Conservation (phyloP, 345 rosid species). For the Eucalyptus grandis region DNA sequence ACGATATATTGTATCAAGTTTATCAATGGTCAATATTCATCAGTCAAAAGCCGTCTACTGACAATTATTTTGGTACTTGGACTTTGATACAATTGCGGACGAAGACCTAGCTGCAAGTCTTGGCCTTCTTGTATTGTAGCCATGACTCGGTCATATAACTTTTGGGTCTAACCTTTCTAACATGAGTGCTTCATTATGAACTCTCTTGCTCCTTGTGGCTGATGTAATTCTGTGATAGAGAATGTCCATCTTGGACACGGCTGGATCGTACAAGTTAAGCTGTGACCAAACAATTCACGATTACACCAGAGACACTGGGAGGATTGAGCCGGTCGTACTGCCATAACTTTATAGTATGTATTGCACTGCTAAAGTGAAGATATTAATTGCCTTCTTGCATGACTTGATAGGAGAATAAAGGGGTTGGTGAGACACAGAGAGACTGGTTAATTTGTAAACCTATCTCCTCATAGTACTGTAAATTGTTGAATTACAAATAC, state of each 20-base stretch:
- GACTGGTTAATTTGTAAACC: background rate
- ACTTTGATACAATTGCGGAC: background rate
- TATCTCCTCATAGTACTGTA: background rate
- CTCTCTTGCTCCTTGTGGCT: too few relatives aligned
- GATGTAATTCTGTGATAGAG: too few relatives aligned
- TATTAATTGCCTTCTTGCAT: background rate
- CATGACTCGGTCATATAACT: background rate
- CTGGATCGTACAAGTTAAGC: slow-evolving; percentile 51
- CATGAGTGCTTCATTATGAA: background rate
- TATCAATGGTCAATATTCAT: too few relatives aligned
- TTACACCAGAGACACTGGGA: slow-evolving; percentile 44
- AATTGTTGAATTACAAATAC: background rate
- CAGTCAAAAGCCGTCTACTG: too few relatives aligned
- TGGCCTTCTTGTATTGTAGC: background rate
- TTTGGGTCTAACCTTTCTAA: background rate
- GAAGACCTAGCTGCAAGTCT: background rate
- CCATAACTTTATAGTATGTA: slow-evolving; percentile 2
- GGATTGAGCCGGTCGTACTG: slow-evolving; percentile 21
- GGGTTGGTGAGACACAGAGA: background rate
- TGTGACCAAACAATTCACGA: slow-evolving; percentile 43
- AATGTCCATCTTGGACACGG: background rate
- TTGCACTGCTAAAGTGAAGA: too few relatives aligned
- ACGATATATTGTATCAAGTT: background rate
- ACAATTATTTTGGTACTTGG: background rate
- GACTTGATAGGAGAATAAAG: background rate